phyloP scores from a whole-genome alignment of 73 alveolate species.

The Paramecium pentaurelia region DNA sequence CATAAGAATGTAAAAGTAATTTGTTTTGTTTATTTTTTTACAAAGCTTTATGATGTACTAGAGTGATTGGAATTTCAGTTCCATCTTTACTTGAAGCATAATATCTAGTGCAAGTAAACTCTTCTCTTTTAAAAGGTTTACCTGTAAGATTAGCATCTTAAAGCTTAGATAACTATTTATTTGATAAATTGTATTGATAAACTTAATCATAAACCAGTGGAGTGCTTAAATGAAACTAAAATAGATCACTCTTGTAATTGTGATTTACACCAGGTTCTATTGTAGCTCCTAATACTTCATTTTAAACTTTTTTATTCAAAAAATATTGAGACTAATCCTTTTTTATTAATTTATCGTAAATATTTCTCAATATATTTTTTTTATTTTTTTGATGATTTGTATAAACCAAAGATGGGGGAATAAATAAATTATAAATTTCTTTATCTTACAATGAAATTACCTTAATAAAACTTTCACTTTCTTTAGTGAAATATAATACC shows the following conservation, averaged over 20 bases:
- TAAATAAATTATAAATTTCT: background rate
- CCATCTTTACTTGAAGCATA: constrained; percentile 83
- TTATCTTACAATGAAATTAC: constrained; percentile 62
- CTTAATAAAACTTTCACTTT: constrained; percentile 67
- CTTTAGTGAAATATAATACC: constrained; percentile 70
- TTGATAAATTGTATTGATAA: constrained; percentile 63
- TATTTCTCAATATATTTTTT: background rate
- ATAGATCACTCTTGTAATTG: constrained; percentile 60
- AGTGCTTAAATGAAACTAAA: constrained; percentile 67
- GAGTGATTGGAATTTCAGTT: constrained; percentile 75
- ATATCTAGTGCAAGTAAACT: constrained; percentile 66
- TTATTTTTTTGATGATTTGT: background rate
- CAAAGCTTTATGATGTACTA: constrained; percentile 55
- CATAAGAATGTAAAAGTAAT: constrained; percentile 69
- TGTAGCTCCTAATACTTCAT: constrained; percentile 64
- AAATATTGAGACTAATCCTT: background rate
- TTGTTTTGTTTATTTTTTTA: constrained; percentile 60
- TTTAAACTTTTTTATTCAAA: constrained; percentile 47
- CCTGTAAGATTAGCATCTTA: constrained; percentile 71
- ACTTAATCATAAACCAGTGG: constrained; percentile 74
- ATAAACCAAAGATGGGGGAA: background rate
- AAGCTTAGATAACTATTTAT: constrained; percentile 31
- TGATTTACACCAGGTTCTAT: constrained; percentile 78
- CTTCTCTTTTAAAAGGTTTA: constrained; percentile 65
- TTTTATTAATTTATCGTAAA: background rate